Base-by-base conservation (phyloP, 108 stramenopile genomes). In the Poteriospumella lacustris region DNA sequence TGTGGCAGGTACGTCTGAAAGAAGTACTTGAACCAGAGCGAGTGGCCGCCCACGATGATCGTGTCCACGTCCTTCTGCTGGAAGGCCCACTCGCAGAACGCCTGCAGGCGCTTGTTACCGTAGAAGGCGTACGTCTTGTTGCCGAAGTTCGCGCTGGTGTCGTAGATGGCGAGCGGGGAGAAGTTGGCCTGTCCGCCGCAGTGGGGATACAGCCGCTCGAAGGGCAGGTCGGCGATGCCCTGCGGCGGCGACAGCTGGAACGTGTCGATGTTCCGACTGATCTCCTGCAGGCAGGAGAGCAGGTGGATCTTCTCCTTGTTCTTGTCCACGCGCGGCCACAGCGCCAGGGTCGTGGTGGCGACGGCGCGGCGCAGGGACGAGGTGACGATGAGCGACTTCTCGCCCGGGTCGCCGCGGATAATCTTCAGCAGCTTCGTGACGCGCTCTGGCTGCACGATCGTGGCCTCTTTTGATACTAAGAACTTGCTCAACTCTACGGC, bases 211-310 rank as follows among this genome's bases (percentile, higher is more conserved):
- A 73, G 26, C 5, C 70, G 36, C 5, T 39, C 9, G 36, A 64
- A 43, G 33, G 78, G 42, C 0, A 91, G 86, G 0, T 86, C 78
- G 31, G 83, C 77, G 0, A 87, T 82, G n/a, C 44, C 58, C 1
- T 80, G 29, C 0, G 91, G 76, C 1, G 91, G 91, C 1, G 91
- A 85, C 58, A 95, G 91, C 59, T 83, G 85, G 15, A 90, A 79
- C 1, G 94, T 92, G 83, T 95, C 94, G 0, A 92, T 90, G 81
- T 95, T 95, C 58, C 83, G 78, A 34, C 87, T 88, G 42, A 92
- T 92, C 79, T 95, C 94, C 80, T 93, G 92, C 9, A 95, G 83
- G 43, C 85, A 81, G 0, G 91, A 83, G 41, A 92, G 58, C 19
- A 93, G 59, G 1, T 89, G 19, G 36, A 73, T 73, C 41, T 73